phyloP scores from a whole-genome alignment of 768 basidiomycete species.

The Mycena latifolia region DNA sequence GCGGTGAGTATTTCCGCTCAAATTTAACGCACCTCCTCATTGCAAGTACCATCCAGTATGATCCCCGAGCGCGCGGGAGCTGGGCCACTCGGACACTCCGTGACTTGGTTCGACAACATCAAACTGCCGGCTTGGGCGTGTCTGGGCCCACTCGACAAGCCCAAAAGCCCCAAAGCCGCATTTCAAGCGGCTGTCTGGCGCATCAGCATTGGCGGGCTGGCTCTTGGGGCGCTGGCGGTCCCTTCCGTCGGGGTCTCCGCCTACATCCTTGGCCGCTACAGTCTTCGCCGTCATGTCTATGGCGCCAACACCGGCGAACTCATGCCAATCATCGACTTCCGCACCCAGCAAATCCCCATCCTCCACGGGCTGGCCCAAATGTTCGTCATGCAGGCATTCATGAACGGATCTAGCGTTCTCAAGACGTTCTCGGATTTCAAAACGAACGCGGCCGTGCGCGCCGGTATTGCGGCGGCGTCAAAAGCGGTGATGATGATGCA shows the following conservation, averaged over 20 bases:
- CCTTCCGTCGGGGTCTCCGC: not conserved
- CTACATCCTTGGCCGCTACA: constrained; percentile 12
- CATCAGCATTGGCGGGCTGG: not conserved
- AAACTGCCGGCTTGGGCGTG: not conserved
- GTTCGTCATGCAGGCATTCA: constrained; percentile 20
- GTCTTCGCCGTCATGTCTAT: constrained; percentile 3
- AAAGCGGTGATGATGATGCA: constrained; percentile 15
- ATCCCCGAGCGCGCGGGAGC: constrained; percentile 9
- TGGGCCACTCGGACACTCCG: constrained; percentile 1
- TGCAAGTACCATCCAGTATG: not conserved
- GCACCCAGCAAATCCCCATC: constrained; percentile 12
- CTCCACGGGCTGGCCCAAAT: not conserved
- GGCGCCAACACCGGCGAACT: not conserved
- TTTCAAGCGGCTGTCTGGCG: constrained; percentile 9
- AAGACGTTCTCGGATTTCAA: constrained; percentile 2
- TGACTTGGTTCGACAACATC: constrained; percentile 11
- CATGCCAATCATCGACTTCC: constrained; percentile 7
- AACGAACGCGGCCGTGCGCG: not conserved
- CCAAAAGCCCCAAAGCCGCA: not conserved
- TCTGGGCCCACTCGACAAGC: not conserved
- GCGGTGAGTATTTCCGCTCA: no score
- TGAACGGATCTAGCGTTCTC: not conserved
- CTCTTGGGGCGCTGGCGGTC: not conserved
- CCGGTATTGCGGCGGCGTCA: constrained; percentile 10
- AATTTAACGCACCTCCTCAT: not conserved